Conservation (phyloP, 202 grass and related monocot genomes). For the Zoysia matrella region DNA sequence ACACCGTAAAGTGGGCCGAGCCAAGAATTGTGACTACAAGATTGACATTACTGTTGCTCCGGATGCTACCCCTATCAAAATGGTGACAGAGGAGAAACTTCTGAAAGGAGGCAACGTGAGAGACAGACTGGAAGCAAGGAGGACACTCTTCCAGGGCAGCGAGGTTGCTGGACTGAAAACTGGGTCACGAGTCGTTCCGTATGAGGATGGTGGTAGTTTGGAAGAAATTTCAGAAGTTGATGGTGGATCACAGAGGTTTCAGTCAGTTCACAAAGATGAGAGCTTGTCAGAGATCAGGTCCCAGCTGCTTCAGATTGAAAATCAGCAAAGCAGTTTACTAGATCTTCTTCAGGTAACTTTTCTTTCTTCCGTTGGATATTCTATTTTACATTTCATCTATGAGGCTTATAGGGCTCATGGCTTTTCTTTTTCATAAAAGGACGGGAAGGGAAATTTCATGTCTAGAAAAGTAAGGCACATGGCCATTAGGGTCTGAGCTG, state of each 20-base stretch:
- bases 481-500: background rate
- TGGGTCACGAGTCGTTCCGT: conserved; percentile 72
- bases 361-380: background rate
- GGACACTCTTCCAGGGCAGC: too few species aligned
- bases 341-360: background rate
- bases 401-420: background rate
- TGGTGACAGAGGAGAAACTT: too few species aligned
- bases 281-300: too few species aligned
- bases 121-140: too few species aligned
- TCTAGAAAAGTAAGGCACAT: background rate
- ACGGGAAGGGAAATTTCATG: background rate
- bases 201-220: conserved; percentile 46
- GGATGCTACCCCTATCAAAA: too few species aligned
- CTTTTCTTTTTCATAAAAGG: background rate
- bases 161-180: too few species aligned
- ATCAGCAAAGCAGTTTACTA: too few species aligned
- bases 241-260: conserved; percentile 46
- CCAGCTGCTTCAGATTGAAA: too few species aligned
- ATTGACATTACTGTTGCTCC: conserved; percentile 47
- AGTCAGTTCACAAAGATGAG: background rate
- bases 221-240: conserved; percentile 64
- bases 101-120: too few species aligned
- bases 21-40: conserved; percentile 54
- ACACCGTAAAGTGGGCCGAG: conserved; percentile 48
- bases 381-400: conserved; percentile 21